Base-by-base conservation (phyloP, 1,284 basidiomycete genomes). In the Inonotus hispidus region DNA sequence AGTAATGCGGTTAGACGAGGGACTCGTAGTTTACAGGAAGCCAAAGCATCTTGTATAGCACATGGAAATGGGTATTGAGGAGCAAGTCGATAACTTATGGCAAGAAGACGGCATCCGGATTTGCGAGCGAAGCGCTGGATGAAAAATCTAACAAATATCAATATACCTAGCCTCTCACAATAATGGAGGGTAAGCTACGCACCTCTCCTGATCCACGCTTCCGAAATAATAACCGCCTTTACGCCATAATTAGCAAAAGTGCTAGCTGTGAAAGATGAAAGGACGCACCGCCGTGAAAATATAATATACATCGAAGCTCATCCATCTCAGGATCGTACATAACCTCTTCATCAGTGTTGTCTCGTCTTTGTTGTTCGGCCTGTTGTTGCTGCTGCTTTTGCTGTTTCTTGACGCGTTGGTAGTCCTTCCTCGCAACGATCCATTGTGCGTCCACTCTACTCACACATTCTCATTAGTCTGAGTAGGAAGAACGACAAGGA, bases 51-150 rank as follows among this genome's bases (percentile, higher is more conserved):
- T 69, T 96, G 93, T 14, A 98, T 75, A 0, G 90, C 93, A 68
- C 96, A 98, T 0, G 96, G 96, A 74, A 98, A 99, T 0, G 96
- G 96, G 67, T 95, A 97, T 73, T 97, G 94, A 0, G 95, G 95
- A 11, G 95, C 87, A 45, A 95, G 83, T 45, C 94, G 83, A 71
- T 97, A 97, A 68, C 94, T 93, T 64, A 96, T 83, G 43, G 93
- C 93, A 67, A 96, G 92, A 11, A 92, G 89, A 49, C 93, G 82
- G 1, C 94, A 93, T 63, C 88, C 90, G 70, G 93, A 93, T 74
- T 96, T 96, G 23, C 93, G 84, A 2, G 95, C 94, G 67, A 88
- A 84, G 23, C 93, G 83, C 74, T 94, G 93, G 47, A 95, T 87
- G 61, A 84, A 87, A 66, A 93, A 88, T 67, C 92, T 87, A 62